Base-by-base conservation (phyloP, 1,284 basidiomycete genomes). In the Pholiota adiposa region DNA sequence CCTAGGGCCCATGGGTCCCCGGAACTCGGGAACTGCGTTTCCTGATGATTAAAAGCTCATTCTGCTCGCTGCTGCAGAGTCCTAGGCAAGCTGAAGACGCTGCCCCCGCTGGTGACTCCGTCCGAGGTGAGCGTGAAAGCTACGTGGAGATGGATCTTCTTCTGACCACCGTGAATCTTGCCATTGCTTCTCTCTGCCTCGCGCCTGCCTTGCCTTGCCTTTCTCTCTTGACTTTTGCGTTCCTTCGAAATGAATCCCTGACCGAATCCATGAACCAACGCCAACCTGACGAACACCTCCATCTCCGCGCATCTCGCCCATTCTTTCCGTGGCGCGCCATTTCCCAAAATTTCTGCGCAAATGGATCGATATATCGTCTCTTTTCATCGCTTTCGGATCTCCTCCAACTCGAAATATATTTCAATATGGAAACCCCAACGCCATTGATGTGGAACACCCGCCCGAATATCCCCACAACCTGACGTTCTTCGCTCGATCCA, bases 31-130 rank as follows among this genome's bases (percentile, higher is more conserved):
- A n/a, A n/a, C n/a, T n/a, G n/a, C n/a, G n/a, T n/a, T n/a, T n/a
- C n/a, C n/a, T 29, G 25, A 40, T 49, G 27, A 51, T n/a, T 40
- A 51, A 48, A n/a, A 48, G 48, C 19, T 46, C 46, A 50, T 29
- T 25, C 31, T 36, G 11, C 23, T 33, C 29, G 46, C 38, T 38
- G 36, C 36, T 38, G 14, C 64, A 93, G 90, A 61, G 92, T 96
- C 0, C 78, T 96, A n/a, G 72, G 75, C 16, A 94, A 93, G 76
- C 85, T 97, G 43, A 76, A 79, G 46, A 81, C 79, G 12, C 77
- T 97, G 4, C 96, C 96, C 11, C 95, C 95, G 11, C 79, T 98
- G 1, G 96, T 97, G 3, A 93, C 94, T 0, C 88, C 94, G 0
- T 87, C 90, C 41, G 96, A 98, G 84, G 94, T 94, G 40, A 61